Evolutionary conservation across 2,329 filamentous ascomycete species (phyloP).

Genomic region (Ophiosphaerella narmari): DNA sequence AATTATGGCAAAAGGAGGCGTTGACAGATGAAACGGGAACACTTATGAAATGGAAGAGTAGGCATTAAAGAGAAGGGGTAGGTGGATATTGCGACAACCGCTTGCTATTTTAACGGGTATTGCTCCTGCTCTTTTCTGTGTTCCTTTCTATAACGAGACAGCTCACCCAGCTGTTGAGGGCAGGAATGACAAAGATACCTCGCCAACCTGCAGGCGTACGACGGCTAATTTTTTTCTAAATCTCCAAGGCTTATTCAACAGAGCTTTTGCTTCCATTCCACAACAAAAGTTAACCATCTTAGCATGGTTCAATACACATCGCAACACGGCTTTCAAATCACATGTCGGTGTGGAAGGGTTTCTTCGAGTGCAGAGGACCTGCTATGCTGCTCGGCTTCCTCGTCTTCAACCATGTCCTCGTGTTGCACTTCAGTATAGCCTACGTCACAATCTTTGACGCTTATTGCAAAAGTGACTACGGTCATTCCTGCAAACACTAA

Average conservation of each 20-base stretch:
- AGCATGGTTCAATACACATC: no score
- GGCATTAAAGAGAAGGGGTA: background rate
- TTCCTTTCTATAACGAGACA: no score
- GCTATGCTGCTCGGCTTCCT: conserved; percentile 14
- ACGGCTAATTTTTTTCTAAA: no score
- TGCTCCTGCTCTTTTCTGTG: conserved; percentile 1
- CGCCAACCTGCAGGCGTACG: no score
- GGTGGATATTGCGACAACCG: background rate
- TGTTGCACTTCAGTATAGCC: conserved; percentile 25
- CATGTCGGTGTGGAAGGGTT: conserved; percentile 3
- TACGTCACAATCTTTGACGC: conserved; percentile 25
- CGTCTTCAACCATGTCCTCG: conserved; percentile 17
- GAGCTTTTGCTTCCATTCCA: no score
- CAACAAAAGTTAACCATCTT: no score
- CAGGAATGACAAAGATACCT: no score
- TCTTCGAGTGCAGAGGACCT: conserved; percentile 20
- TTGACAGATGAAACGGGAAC: conserved; percentile 20
- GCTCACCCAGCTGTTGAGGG: no score
- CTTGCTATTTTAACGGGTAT: background rate
- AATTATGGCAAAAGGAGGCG: conserved; percentile 24
- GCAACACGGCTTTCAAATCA: background rate
- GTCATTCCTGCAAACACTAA: conserved; percentile 31
- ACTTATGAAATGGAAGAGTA: conserved; percentile 3
- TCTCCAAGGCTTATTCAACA: no score
- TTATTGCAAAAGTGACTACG: conserved; percentile 35